Percentiles rank a stretch among this genome's conserved stretches.
These are phyloP conservation scores for Aspergillus novoparasiticus DNA, from an alignment of 2,329 filamentous ascomycete species.

Conservation along the genomic window DNA sequence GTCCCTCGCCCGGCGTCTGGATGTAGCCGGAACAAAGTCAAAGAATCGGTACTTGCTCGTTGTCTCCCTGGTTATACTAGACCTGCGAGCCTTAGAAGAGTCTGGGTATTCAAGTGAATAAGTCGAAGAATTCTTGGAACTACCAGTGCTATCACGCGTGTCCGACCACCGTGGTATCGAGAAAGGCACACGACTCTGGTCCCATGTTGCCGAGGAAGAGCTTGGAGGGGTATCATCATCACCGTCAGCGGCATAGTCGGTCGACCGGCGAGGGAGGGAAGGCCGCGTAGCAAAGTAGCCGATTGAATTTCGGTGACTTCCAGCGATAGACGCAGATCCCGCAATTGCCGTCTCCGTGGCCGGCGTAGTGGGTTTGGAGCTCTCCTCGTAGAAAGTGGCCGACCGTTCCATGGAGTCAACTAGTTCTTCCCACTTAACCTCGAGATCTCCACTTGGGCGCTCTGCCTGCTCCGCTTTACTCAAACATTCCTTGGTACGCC, in stretches of 20 bases:
- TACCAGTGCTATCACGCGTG: slow-evolving; percentile 44
- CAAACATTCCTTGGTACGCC: slow-evolving; percentile 50
- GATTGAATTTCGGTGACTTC: slow-evolving; percentile 44
- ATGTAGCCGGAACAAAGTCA: slow-evolving; percentile 46
- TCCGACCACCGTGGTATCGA: slow-evolving; percentile 44
- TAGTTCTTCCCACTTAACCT: slow-evolving; percentile 53
- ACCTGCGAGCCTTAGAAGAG: slow-evolving; percentile 37
- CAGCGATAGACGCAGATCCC: slow-evolving; percentile 31
- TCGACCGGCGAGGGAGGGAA: slow-evolving; percentile 41
- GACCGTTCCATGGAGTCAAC: slow-evolving; percentile 51
- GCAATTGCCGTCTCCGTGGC: slow-evolving; percentile 35
- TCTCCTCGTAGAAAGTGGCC: slow-evolving; percentile 45
- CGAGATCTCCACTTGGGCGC: slow-evolving; percentile 48
- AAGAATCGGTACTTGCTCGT: slow-evolving; percentile 48
- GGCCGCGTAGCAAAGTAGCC: slow-evolving; percentile 44
- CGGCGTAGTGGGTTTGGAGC: slow-evolving; percentile 41
- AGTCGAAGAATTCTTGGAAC: slow-evolving; percentile 51
- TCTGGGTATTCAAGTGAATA: slow-evolving; percentile 47
- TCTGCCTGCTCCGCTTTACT: slow-evolving; percentile 52
- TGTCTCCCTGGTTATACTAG: slow-evolving; percentile 42
- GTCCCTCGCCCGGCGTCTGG: slow-evolving; percentile 45
- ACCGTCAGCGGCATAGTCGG: slow-evolving; percentile 38
- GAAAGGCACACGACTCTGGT: slow-evolving; percentile 45
- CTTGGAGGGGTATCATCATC: slow-evolving; percentile 51
- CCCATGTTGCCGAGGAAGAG: slow-evolving; percentile 47